Conservation (phyloP, 169 alveolate genomes). For the Babesia caballi region DNA sequence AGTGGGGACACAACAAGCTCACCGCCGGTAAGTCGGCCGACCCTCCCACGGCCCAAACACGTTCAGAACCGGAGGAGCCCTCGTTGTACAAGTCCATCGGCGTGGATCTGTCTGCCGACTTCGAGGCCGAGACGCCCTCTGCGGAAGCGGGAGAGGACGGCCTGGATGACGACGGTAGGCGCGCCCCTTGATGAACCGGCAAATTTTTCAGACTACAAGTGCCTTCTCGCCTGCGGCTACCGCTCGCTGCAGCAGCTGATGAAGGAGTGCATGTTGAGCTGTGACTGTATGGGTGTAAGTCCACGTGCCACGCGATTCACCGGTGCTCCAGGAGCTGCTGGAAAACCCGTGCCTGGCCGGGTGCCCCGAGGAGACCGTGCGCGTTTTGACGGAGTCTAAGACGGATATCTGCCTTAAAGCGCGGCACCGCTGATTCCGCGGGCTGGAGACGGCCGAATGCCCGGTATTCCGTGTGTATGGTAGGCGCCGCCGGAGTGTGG, state of each 20-base stretch:
- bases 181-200: not conserved
- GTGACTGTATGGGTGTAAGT: slow-evolving; percentile 78
- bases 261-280: slow-evolving; percentile 69
- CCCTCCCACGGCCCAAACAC: not conserved
- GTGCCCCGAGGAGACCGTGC: slow-evolving; percentile 60
- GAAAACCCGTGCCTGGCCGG: slow-evolving; percentile 38
- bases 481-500: not conserved
- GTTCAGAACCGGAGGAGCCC: slow-evolving; percentile 62
- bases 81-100: slow-evolving; percentile 69
- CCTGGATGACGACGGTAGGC: slow-evolving; percentile 70
- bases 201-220: slow-evolving; percentile 62
- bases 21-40: slow-evolving; percentile 63
- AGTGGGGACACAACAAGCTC: slow-evolving; percentile 83
- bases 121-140: slow-evolving; percentile 21
- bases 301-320: not conserved
- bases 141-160: slow-evolving; percentile 64
- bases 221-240: slow-evolving; percentile 73
- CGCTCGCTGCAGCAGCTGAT: slow-evolving; percentile 67
- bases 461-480: not conserved
- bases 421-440: not conserved
- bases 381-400: slow-evolving; percentile 54
- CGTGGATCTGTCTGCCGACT: slow-evolving; percentile 54
- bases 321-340: slow-evolving; percentile 41
- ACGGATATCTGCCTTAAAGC: slow-evolving; percentile 52
- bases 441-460: not conserved